A percentile compares a stretch with the other conserved stretches of the same genome.
phyloP scores from a whole-genome alignment of 1,139 yeast species.

The Taiozyma onychis region DNA sequence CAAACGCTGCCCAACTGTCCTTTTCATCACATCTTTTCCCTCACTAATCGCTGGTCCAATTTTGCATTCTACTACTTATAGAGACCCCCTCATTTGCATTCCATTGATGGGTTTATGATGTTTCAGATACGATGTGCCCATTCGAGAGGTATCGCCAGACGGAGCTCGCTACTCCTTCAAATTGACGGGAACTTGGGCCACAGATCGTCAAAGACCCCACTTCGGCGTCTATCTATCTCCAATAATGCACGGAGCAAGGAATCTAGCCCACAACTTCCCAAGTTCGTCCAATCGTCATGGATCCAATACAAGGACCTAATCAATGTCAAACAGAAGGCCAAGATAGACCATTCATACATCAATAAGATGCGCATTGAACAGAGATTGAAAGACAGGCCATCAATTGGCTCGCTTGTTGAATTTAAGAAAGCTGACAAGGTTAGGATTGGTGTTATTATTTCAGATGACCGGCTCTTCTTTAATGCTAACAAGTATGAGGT shows the following conservation, averaged over 20 bases:
- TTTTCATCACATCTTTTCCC: background rate
- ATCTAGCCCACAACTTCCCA: background rate
- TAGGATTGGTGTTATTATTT: slow-evolving; percentile 4
- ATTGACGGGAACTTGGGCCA: background rate
- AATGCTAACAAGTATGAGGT: slow-evolving; percentile 5
- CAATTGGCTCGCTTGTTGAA: slow-evolving; percentile 9
- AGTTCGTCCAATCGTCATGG: background rate
- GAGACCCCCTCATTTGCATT: background rate
- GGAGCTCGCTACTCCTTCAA: background rate
- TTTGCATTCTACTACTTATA: background rate
- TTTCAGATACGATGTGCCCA: background rate
- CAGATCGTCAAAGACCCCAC: background rate
- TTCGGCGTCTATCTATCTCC: background rate
- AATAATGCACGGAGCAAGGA: background rate
- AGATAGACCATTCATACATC: background rate
- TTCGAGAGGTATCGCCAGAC: background rate
- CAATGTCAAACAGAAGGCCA: background rate
- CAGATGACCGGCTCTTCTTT: slow-evolving; percentile 8
- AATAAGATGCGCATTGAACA: background rate
- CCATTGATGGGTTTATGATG: background rate
- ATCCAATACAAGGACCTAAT: background rate
- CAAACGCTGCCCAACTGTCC: background rate
- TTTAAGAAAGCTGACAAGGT: background rate
- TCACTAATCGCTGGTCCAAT: background rate
- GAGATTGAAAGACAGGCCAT: slow-evolving; percentile 23